Base-by-base conservation (phyloP, 441 rosid species). In the Brassica balearica region DNA sequence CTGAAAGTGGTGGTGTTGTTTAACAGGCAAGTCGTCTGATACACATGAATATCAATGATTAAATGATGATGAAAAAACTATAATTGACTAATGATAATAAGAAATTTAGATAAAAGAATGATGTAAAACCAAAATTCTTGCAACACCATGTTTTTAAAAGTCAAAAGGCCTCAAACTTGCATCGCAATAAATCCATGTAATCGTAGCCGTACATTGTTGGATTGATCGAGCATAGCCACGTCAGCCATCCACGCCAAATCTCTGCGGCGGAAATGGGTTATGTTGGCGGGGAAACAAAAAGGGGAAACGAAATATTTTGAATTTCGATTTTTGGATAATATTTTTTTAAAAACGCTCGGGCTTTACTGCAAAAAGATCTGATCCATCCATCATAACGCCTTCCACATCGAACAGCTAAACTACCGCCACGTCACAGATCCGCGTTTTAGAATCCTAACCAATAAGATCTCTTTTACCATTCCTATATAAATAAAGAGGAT, bases 181-280 rank as follows among this genome's bases (percentile, higher is more conserved):
- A 46, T 46, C 5, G 11, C 23, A 3, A 51, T n/a, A n/a, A 51
- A 51, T 15, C 56, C 8, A n/a, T 51, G 19, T 4, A 22, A 68
- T 53, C 65, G 14, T 15, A 76, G 65, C 70, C 75, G 75, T 65
- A 6, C 58, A 62, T 10, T 2, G 1, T 6, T 41, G 3, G 12
- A 38, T 6, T 2, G 68, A 25, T 38, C 1, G 1, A 25, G 20
- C 0, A 0, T 4, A 6, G 63, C 81, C 81, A 72, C 1, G 73
- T 72, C 81, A 78, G 22, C 77, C 1, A 78, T 72, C 77, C 65
- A 15, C 8, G 81, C 65, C 73, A 78, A 60, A 62, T 27, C 2
- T 72, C 67, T n/a, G 5, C 56, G 65, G 73, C 77, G 81, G 51
- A 17, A 71, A 25, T n/a, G 10, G 9, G 25, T 51, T 32, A 6